phyloP scores from a whole-genome alignment of 2,329 filamentous ascomycete genomes.

The Cryphonectria carpinicola region DNA sequence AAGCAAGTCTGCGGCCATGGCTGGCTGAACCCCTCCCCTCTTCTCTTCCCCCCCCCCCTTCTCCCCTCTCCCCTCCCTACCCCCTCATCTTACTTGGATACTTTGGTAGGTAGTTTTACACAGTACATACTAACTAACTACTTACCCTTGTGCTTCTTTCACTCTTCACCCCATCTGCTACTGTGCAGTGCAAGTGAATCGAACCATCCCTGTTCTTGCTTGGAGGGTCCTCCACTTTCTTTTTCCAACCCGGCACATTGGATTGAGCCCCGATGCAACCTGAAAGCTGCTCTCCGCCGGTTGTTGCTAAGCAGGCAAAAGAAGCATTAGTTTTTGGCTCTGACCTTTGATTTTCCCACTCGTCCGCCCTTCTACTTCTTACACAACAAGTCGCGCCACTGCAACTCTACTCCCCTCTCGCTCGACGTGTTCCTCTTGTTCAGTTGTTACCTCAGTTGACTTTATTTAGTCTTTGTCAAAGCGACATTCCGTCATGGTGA shows the following conservation, averaged over 20 bases:
- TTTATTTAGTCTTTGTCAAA: constrained; percentile 8
- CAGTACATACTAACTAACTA: not conserved
- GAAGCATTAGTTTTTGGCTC: constrained; percentile 14
- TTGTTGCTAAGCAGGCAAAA: constrained; percentile 15
- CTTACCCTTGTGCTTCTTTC: not conserved
- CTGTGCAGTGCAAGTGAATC: not conserved
- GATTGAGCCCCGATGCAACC: constrained; percentile 21
- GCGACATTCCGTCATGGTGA: constrained; percentile 19
- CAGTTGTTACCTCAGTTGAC: constrained; percentile 12
- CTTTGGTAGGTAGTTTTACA: not conserved
- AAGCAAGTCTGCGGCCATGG: not conserved
- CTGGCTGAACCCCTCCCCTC: not conserved
- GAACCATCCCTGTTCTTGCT: constrained; percentile 11
- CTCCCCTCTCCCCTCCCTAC: no score
- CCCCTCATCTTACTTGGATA: not conserved
- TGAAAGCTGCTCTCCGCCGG: constrained; percentile 18
- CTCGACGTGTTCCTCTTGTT: constrained; percentile 18
- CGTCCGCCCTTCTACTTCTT: constrained; percentile 13
- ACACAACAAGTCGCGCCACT: constrained; percentile 14
- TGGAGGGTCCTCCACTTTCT: constrained; percentile 15
- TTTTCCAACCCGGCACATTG: constrained; percentile 22
- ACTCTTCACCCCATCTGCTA: not conserved
- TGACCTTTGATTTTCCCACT: constrained; percentile 28
- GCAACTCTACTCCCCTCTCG: constrained; percentile 11
- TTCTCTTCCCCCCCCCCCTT: not conserved